These are phyloP conservation scores for Trebouxia sp. DNA, from an alignment of 139 green algal species.

Conservation along the genomic window DNA sequence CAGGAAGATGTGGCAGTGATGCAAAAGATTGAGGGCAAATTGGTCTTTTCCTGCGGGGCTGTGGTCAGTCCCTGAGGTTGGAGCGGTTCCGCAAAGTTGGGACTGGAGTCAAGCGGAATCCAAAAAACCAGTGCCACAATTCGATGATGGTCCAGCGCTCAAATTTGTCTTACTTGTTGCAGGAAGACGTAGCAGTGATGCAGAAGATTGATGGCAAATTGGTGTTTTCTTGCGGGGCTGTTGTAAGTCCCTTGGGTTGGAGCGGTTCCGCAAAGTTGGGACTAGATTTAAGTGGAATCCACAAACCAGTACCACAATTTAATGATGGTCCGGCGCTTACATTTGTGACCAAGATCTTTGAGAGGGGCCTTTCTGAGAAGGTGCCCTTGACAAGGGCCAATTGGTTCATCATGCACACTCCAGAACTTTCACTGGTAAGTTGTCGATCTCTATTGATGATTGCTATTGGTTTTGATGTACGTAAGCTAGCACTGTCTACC, in stretches of 20 bases:
- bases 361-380: not conserved
- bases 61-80: too few relatives aligned
- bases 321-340: not conserved
- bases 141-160: too few relatives aligned
- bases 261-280: not conserved
- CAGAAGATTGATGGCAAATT: not conserved
- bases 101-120: too few relatives aligned
- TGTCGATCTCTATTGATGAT: too few relatives aligned
- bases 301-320: not conserved
- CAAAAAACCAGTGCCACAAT: too few relatives aligned
- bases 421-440: not conserved
- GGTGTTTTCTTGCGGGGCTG: not conserved
- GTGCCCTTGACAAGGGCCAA: not conserved
- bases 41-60: too few relatives aligned
- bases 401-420: not conserved
- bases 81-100: not conserved
- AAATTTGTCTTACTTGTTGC: too few relatives aligned
- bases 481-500: too few relatives aligned
- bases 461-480: too few relatives aligned
- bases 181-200: slow-evolving; percentile 2
- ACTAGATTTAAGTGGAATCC: not conserved
- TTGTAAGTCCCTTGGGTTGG: not conserved
- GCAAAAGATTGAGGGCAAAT: too few relatives aligned
- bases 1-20: too few relatives aligned
- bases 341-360: not conserved